phyloP scores from a whole-genome alignment of 345 rosid genomes.

The Arabis alpina region DNA sequence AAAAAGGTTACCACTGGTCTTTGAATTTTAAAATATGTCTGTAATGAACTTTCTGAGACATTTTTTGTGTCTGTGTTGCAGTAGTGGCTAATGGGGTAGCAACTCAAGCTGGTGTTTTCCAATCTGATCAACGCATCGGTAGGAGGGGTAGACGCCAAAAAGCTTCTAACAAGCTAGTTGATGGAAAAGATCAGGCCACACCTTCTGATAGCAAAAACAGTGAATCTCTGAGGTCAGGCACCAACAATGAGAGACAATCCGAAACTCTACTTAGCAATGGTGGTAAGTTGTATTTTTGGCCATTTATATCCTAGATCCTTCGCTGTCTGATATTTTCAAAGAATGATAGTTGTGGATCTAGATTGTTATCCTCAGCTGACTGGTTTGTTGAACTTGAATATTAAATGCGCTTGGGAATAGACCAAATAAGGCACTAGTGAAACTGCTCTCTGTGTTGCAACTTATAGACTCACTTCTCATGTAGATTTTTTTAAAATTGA shows the following conservation, averaged over 20 bases:
- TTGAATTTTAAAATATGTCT: background rate
- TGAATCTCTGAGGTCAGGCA: constrained; percentile 45
- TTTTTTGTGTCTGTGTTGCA: constrained; percentile 36
- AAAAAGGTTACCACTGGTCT: constrained; percentile 55
- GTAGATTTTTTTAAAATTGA: background rate
- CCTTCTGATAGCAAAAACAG: constrained; percentile 56
- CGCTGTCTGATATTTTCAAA: no score
- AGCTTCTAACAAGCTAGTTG: constrained; percentile 58
- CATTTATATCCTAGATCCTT: constrained; percentile 18
- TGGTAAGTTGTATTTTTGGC: constrained; percentile 48
- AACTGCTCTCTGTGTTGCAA: no score
- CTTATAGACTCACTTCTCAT: no score
- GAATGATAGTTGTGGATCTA: no score
- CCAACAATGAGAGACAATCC: constrained; percentile 35
- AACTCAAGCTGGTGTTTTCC: constrained; percentile 55
- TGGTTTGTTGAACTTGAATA: constrained; percentile 17
- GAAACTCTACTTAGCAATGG: constrained; percentile 39
- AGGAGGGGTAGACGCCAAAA: constrained; percentile 81
- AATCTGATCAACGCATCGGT: constrained; percentile 63
- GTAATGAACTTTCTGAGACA: constrained; percentile 21
- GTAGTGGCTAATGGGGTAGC: constrained; percentile 49
- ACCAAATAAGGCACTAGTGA: constrained; percentile 5
- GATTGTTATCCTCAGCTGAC: constrained; percentile 1
- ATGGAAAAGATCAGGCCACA: constrained; percentile 51
- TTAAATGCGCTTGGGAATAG: constrained; percentile 2